Conservation (phyloP, 805 yeast genomes). For the Saccharomycopsis fermentans region DNA sequence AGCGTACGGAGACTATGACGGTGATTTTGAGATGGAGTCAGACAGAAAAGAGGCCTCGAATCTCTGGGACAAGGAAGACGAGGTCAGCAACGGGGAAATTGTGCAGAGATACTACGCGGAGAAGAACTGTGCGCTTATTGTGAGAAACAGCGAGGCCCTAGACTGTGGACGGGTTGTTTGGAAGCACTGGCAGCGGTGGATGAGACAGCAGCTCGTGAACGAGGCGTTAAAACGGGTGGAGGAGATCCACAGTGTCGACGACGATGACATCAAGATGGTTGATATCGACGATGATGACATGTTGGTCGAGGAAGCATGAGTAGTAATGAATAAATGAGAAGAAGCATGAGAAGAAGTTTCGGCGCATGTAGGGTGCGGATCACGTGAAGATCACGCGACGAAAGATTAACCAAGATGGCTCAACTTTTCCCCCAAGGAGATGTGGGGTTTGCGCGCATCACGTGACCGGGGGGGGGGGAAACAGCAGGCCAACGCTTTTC, state of each 20-base stretch:
- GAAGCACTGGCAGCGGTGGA: neutral
- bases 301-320: neutral
- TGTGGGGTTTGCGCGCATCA: too few relatives aligned
- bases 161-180: neutral
- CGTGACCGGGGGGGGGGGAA: too few relatives aligned
- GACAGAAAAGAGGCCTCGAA: neutral
- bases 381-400: too few relatives aligned
- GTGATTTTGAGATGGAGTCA: neutral
- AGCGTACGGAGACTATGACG: neutral
- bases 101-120: neutral
- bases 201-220: neutral
- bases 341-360: too few relatives aligned
- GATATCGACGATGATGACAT: neutral
- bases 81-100: neutral
- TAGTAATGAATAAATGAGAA: too few relatives aligned
- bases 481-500: too few relatives aligned
- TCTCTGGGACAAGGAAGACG: neutral
- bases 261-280: neutral
- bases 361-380: too few relatives aligned
- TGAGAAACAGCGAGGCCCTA: neutral
- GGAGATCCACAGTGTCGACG: neutral
- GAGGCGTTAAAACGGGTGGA: neutral
- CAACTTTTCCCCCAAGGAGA: too few relatives aligned
- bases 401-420: too few relatives aligned
- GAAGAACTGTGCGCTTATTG: neutral